A percentile compares a stretch with the other conserved stretches of the same genome.
These are phyloP conservation scores for Fusarium tupiense DNA, from an alignment of 2,329 filamentous ascomycete species.

Conservation along the genomic window DNA sequence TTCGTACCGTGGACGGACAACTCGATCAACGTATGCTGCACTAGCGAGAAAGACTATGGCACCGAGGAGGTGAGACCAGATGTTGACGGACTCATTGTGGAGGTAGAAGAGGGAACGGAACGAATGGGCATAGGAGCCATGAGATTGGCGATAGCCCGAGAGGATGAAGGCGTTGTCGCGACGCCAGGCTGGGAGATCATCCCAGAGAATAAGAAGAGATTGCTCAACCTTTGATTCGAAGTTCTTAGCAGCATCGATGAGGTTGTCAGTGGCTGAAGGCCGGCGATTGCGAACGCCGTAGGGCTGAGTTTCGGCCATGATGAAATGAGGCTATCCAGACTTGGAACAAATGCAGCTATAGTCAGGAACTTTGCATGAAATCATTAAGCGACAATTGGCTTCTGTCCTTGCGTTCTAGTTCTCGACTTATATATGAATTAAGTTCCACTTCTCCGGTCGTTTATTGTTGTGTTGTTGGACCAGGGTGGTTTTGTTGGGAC, in stretches of 20 bases:
- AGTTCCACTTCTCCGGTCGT: constrained; percentile 29
- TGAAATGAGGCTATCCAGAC: constrained; percentile 34
- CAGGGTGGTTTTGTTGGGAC: constrained; percentile 46
- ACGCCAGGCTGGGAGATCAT: constrained; percentile 67
- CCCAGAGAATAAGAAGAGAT: constrained; percentile 62
- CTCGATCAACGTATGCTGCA: constrained; percentile 63
- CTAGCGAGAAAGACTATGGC: constrained; percentile 65
- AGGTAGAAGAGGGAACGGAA: constrained; percentile 61
- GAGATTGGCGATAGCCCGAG: constrained; percentile 63
- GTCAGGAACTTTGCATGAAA: background rate
- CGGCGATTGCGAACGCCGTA: constrained; percentile 43
- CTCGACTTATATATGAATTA: constrained; percentile 16
- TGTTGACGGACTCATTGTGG: constrained; percentile 72
- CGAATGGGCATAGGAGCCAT: constrained; percentile 58
- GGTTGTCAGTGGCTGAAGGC: constrained; percentile 43
- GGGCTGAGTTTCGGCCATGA: constrained; percentile 13
- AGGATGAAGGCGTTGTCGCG: constrained; percentile 68
- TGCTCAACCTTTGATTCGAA: constrained; percentile 53
- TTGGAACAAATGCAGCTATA: background rate
- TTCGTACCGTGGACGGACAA: constrained; percentile 72
- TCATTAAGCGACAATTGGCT: background rate
- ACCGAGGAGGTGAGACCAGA: constrained; percentile 73
- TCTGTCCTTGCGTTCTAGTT: background rate
- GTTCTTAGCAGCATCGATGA: constrained; percentile 37
- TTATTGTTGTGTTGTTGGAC: constrained; percentile 36